Evolutionary conservation across 768 basidiomycete species (phyloP).

Genomic region (Termitomyces sp.): DNA sequence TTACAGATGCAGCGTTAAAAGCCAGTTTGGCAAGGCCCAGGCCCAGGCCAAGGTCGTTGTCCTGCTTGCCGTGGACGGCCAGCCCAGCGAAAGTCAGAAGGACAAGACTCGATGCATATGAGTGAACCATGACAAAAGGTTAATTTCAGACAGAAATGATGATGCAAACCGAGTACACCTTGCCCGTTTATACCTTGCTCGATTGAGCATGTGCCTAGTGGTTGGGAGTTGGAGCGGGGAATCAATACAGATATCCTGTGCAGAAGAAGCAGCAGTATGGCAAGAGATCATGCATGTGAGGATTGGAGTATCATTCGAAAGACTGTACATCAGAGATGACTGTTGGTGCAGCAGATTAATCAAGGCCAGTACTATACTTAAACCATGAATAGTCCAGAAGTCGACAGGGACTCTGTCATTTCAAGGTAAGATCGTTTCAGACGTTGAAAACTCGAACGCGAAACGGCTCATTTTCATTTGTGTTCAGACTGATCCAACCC

Average conservation of each 20-base stretch:
- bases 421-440: background rate
- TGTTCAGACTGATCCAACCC: background rate
- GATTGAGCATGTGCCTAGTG: background rate
- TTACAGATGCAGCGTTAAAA: background rate
- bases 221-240: background rate
- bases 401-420: no score
- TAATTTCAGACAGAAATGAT: background rate
- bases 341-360: no score
- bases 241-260: no score
- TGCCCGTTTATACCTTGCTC: background rate
- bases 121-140: conserved; percentile 5
- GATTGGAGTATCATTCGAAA: background rate
- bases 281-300: background rate
- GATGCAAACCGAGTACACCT: background rate
- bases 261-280: background rate
- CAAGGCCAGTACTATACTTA: no score
- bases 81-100: conserved; percentile 12
- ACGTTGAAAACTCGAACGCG: background rate
- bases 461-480: background rate
- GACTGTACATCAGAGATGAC: background rate
- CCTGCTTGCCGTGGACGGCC: conserved; percentile 16
- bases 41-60: background rate
- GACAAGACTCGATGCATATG: background rate
- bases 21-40: background rate
- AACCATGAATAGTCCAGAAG: background rate